Evolutionary conservation across 164 flowering plant species (phyloP), one percentile per base, ranked within the genome.

Genomic region (Kalanchoe fedtschenkoi): DNA sequence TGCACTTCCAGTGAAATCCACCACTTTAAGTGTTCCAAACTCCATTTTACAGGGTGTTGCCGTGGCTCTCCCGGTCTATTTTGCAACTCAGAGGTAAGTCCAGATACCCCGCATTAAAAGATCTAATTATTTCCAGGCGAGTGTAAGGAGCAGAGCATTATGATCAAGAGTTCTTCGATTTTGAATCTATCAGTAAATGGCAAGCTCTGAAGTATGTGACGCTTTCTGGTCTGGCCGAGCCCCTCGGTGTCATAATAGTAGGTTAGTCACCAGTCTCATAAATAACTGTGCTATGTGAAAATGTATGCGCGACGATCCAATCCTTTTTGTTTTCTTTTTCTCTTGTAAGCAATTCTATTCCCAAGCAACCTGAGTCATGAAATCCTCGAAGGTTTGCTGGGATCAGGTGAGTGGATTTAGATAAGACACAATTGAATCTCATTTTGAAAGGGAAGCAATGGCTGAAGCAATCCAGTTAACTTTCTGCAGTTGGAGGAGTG

Each of bases 141-240:
- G 3, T 47, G 1, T 9, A 47, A 9, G 30, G 30, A 22, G 24
- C 7, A 22, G 3, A 8, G 56, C 29, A 37, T 24, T 47, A 14
- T 47, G 30, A 47, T 22, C 0, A 22, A n/a, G 34, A 39, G 22
- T 17, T 13, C 38, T 24, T 59, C 21, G 16, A 60, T 66, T 55
- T 63, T 28, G 39, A 53, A 15, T 57, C 17, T 64, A 37, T 68
- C 81, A 88, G 96, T 86, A 89, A 91, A 77, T 91, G 97, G 98
- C 89, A 85, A 75, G 96, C 98, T n/a, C 86, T 89, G 80, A 91
- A 91, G 73, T 74, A 87, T 77, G 96, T 96, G 65, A 78, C 96
- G 1, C 82, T 87, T 60, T 89, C 98, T 73, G 96, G 98, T 34
- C 70, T 91, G 60, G 95, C 93, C 16, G 96, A 91, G 75, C 98